A percentile compares a stretch with the other conserved stretches of the same genome.
These are phyloP conservation scores for Oemleria cerasiformis DNA, from an alignment of 306 rosid genomes.

Conservation along the genomic window DNA sequence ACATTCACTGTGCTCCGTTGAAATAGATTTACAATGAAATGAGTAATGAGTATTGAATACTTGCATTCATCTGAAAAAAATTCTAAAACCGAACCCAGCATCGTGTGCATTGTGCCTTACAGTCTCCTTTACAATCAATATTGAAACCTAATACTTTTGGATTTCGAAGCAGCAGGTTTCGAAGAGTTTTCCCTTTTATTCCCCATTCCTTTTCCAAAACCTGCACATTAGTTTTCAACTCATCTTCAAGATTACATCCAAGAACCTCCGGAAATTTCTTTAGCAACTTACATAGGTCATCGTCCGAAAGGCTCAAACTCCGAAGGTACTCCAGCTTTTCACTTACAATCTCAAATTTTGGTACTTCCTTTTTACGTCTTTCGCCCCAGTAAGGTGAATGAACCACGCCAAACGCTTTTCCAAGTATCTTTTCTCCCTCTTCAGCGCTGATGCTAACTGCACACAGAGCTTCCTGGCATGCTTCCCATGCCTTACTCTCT, in stretches of 20 bases:
- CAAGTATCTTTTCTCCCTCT: slow-evolving; percentile 82
- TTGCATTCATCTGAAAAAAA: not conserved
- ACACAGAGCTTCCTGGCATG: slow-evolving; percentile 53
- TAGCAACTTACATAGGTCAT: slow-evolving; percentile 72
- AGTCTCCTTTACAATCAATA: slow-evolving; percentile 87
- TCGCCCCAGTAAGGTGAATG: slow-evolving; percentile 98
- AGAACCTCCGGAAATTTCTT: slow-evolving; percentile 92
- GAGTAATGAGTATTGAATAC: not conserved
- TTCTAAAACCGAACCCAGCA: slow-evolving; percentile 92
- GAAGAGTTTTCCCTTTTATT: slow-evolving; percentile 65
- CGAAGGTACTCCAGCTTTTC: slow-evolving; percentile 61
- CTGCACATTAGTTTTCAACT: slow-evolving; percentile 62
- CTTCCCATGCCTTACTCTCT: slow-evolving; percentile 66
- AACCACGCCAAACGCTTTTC: slow-evolving; percentile 81
- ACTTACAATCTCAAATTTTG: slow-evolving; percentile 47
- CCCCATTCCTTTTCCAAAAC: slow-evolving; percentile 76
- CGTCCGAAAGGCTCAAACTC: slow-evolving; percentile 70
- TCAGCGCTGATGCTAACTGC: slow-evolving; percentile 54
- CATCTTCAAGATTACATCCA: slow-evolving; percentile 76
- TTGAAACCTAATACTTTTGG: slow-evolving; percentile 86
- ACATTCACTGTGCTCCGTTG: not conserved
- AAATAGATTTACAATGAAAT: slow-evolving; percentile 5
- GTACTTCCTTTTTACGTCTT: slow-evolving; percentile 57
- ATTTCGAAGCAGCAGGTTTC: slow-evolving; percentile 78
- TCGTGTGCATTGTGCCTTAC: slow-evolving; percentile 91